Evolutionary conservation across 768 basidiomycete species (phyloP), one percentile per base, ranked within the genome.

Genomic region (Boletus rubropictus): DNA sequence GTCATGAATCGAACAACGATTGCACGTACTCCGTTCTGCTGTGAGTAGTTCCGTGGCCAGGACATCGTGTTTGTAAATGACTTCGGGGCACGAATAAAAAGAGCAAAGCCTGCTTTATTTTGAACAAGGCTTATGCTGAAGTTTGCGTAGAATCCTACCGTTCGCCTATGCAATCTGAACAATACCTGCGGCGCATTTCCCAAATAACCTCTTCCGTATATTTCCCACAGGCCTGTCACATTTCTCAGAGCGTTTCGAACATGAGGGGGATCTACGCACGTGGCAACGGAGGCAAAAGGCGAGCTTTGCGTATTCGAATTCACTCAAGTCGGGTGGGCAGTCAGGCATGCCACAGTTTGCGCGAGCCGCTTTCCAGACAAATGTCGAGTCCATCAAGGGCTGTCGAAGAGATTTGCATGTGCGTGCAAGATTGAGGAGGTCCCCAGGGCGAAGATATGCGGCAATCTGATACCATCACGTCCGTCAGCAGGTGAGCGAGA

Each of bases 251-350:
- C n/a, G 11, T 31, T 15, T 27, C 14, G 22, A 14, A 1, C 5
- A 22, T 4, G 7, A 15, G 21, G 3, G 8, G 14, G 11, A 14
- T 12, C 27, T 15, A 20, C 44, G 22, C 18, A 51, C 41, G 12
- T 51, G 41, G 12, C 50, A 77, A 25, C 36, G 36, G 2, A 35
- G 2, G n/a, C 21, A 33, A 33, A 46, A 78, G 11, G 61, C 64
- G n/a, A 78, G 65, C 45, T 62, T 69, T 22, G 71, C 70, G 44
- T 70, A 77, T 53, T 72, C 65, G 3, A 66, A 65, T 45, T 77
- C 75, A 17, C 51, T 63, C 46, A 77, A 57, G 50, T 76, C 74
- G 8, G 51, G 38, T 2, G 75, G 77, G 49, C 71, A 72, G 6
- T 60, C 41, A 1, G 76, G 75, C 10, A 75, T 60, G 12, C 65